Evolutionary conservation across 306 rosid species (phyloP).

Genomic region (Urtica urens): DNA sequence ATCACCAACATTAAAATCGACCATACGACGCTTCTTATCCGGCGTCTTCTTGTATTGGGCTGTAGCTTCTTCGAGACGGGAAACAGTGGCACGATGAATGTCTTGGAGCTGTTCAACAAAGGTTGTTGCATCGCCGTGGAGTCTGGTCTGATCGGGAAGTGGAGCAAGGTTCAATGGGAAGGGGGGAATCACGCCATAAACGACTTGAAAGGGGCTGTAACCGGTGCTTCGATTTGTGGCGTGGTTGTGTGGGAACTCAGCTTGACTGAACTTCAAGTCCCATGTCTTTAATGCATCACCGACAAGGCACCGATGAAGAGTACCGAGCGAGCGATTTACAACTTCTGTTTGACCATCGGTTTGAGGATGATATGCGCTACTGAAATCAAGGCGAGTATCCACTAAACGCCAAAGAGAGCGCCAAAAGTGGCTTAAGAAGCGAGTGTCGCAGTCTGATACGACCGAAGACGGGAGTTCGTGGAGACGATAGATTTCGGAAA

Average conservation of each 20-base stretch:
- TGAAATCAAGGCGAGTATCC: not conserved
- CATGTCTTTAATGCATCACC: not conserved
- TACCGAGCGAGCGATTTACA: not conserved
- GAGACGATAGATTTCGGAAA: not conserved
- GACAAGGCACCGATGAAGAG: not conserved
- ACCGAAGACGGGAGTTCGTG: not conserved
- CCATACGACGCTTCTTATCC: not conserved
- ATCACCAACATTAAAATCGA: not conserved
- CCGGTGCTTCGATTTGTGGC: too few relatives aligned
- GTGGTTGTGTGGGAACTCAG: not conserved
- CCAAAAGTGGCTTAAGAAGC: constrained; percentile 1
- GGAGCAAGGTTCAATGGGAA: not conserved
- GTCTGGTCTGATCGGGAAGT: not conserved
- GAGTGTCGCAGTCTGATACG: not conserved
- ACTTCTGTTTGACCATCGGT: not conserved
- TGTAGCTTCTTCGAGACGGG: not conserved
- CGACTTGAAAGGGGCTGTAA: not conserved
- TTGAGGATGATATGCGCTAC: not conserved
- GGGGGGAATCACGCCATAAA: not conserved
- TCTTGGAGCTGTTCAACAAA: not conserved
- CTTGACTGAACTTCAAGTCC: not conserved
- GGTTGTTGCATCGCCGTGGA: not conserved
- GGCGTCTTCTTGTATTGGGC: not conserved
- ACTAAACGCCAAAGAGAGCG: not conserved
- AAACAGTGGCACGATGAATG: not conserved